These are phyloP conservation scores for Solanum peruvianum DNA, from an alignment of 257 asterid genomes.

Conservation along the genomic window DNA sequence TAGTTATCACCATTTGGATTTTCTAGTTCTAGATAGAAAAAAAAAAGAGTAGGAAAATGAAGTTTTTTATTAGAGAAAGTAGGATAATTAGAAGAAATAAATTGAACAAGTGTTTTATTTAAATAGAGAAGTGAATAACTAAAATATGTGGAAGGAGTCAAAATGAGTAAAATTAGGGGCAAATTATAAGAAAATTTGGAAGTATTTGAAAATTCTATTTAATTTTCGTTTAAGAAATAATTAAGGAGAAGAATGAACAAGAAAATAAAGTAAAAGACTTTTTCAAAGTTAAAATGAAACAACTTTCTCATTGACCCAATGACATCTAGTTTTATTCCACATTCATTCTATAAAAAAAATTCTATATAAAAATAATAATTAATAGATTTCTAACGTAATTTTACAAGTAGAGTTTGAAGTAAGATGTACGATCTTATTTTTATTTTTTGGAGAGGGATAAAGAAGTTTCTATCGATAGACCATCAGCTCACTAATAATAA, in stretches of 20 bases:
- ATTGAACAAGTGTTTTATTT: background rate
- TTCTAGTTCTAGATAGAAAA: background rate
- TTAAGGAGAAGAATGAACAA: background rate
- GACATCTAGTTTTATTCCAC: background rate
- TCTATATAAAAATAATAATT: background rate
- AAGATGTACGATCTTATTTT: accelerated
- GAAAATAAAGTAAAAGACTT: background rate
- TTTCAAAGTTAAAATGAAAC: background rate
- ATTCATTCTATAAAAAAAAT: background rate
- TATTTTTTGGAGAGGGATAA: background rate
- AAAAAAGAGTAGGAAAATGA: background rate
- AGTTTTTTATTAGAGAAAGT: background rate
- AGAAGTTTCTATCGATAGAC: too few species aligned
- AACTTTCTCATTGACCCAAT: background rate
- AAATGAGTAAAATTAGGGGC: background rate
- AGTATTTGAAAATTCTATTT: background rate
- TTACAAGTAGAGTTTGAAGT: background rate
- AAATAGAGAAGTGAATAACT: background rate
- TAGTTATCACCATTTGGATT: background rate
- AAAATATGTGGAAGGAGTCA: background rate
- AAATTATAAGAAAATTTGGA: background rate
- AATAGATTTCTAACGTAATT: background rate
- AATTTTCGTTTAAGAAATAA: background rate
- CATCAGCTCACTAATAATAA: background rate
- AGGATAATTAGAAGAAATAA: background rate